Percentiles rank a stretch among this genome's conserved stretches.
Evolutionary conservation across 257 asterid species (phyloP).

Genomic region (Ballota nigra): DNA sequence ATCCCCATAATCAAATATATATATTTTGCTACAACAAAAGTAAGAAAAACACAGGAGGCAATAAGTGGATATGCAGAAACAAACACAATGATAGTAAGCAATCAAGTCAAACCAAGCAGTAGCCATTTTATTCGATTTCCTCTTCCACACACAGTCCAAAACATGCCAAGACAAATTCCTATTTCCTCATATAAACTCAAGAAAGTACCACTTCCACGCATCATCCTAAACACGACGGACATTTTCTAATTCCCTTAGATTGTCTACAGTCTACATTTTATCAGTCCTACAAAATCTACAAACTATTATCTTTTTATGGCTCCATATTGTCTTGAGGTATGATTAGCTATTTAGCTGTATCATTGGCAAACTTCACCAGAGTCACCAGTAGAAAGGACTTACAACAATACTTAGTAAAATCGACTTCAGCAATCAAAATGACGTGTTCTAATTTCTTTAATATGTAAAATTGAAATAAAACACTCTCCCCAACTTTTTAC

Average conservation of each 20-base stretch:
- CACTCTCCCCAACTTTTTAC: background rate
- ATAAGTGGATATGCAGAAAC: background rate
- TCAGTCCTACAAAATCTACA: background rate
- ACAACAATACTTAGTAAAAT: conserved; percentile 1
- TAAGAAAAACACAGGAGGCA: background rate
- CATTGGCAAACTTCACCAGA: background rate
- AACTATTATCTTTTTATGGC: background rate
- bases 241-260: background rate
- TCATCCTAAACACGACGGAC: background rate
- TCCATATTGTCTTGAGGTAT: background rate
- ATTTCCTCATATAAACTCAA: background rate
- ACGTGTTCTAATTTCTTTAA: background rate
- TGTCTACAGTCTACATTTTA: too few species aligned
- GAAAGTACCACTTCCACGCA: background rate
- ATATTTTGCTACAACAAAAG: background rate
- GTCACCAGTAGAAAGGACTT: background rate
- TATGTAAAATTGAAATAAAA: background rate
- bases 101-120: background rate
- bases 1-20: background rate
- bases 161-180: background rate
- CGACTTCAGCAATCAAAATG: background rate
- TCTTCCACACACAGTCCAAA: background rate
- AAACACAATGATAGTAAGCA: background rate
- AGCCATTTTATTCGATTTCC: background rate
- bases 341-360: background rate